phyloP scores from a whole-genome alignment of 176 grass and related monocot genomes.

The Cymbopogon citratus region DNA sequence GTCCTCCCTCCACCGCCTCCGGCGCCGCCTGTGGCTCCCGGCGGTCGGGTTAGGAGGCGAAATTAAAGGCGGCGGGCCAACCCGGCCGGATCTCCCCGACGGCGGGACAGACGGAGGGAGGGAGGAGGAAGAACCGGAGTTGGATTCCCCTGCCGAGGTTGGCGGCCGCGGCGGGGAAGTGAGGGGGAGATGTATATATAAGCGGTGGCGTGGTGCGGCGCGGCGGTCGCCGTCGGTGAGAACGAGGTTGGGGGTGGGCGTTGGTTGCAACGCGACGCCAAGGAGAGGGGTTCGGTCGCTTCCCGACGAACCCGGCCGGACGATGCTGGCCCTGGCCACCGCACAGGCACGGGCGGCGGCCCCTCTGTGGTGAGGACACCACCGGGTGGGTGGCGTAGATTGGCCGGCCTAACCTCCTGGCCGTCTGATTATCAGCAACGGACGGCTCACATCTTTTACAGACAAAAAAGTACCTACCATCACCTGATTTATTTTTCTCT shows the following conservation, averaged over 20 bases:
- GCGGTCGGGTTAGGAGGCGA: neutral
- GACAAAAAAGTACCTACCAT: neutral
- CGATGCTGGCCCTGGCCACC: neutral
- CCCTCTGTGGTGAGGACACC: neutral
- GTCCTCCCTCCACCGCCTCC: neutral
- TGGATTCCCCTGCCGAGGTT: neutral
- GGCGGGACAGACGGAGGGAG: neutral
- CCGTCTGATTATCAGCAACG: neutral
- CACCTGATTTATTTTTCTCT: no score
- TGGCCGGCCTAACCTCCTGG: neutral
- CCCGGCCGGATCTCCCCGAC: constrained; percentile 41
- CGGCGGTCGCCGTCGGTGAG: constrained; percentile 37
- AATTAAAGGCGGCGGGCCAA: neutral
- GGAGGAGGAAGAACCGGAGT: neutral
- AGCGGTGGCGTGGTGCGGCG: constrained; percentile 21
- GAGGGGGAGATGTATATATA: neutral
- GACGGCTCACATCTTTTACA: neutral
- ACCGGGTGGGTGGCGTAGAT: neutral
- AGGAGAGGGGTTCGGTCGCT: neutral
- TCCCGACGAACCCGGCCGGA: constrained; percentile 9
- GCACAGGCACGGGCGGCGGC: neutral
- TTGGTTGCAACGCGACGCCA: constrained; percentile 4
- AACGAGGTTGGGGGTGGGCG: neutral
- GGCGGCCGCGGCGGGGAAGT: neutral
- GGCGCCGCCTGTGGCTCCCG: neutral